Evolutionary conservation across 345 rosid genomes (phyloP).

Genomic region (Rhodomyrtus tomentosa): DNA sequence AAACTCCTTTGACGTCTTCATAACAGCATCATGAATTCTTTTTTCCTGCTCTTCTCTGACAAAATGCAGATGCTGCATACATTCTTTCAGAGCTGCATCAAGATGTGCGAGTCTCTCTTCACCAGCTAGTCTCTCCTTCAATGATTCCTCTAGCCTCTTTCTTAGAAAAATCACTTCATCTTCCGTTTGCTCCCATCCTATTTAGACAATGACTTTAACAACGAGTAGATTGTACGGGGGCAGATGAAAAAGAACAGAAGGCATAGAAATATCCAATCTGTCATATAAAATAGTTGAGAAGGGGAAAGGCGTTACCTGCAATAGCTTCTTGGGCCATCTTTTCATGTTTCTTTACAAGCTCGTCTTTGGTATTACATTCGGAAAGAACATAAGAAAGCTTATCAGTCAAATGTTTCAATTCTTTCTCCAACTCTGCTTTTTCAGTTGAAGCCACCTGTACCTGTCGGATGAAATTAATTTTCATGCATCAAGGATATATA

Average conservation of each 20-base stretch:
- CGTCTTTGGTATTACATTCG: slow-evolving; percentile 40
- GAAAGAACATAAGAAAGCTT: slow-evolving; percentile 47
- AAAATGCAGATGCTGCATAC: slow-evolving; percentile 69
- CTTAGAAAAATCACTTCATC: slow-evolving; percentile 40
- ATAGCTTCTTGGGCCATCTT: slow-evolving; percentile 44
- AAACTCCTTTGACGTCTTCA: slow-evolving; percentile 47
- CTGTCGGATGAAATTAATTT: background rate
- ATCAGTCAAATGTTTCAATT: slow-evolving; percentile 26
- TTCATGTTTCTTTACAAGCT: slow-evolving; percentile 38
- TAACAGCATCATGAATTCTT: slow-evolving; percentile 70
- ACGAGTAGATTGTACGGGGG: background rate
- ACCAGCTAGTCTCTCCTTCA: slow-evolving; percentile 31
- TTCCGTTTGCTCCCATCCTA: slow-evolving; percentile 64
- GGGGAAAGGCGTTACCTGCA: slow-evolving; percentile 27
- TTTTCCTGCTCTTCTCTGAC: slow-evolving; percentile 76
- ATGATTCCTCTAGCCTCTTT: slow-evolving; percentile 46
- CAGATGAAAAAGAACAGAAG: background rate
- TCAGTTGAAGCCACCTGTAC: slow-evolving; percentile 33
- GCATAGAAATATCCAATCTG: background rate
- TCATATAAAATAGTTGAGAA: background rate
- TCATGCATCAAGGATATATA: background rate
- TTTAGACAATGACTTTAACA: background rate
- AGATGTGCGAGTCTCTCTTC: slow-evolving; percentile 46
- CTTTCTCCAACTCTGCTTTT: slow-evolving; percentile 49
- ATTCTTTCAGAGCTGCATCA: slow-evolving; percentile 71